Conservation (phyloP, 495 filamentous ascomycete genomes). For the Penicillium daleae region DNA sequence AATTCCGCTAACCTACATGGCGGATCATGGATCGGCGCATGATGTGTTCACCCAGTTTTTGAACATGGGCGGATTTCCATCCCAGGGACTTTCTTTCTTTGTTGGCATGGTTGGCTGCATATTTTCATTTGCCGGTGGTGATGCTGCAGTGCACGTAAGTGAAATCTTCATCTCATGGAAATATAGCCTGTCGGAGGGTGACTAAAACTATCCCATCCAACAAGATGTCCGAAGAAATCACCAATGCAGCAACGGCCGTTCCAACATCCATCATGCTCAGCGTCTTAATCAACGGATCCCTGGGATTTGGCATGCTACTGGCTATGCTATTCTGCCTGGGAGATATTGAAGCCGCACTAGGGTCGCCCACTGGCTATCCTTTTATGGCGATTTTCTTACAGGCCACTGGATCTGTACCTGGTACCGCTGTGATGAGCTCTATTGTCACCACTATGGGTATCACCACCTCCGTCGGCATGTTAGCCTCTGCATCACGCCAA, state of each 20-base stretch:
- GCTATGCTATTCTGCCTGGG: slow-evolving; percentile 53
- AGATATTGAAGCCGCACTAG: slow-evolving; percentile 43
- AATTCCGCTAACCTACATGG: slow-evolving; percentile 51
- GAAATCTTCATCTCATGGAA: background rate
- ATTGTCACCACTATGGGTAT: slow-evolving; percentile 48
- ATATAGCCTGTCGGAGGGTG: no score
- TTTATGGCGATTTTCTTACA: slow-evolving; percentile 57
- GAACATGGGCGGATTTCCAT: slow-evolving; percentile 50
- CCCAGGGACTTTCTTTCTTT: slow-evolving; percentile 48
- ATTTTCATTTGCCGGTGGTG: slow-evolving; percentile 47
- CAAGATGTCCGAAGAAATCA: slow-evolving; percentile 60
- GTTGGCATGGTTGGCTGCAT: slow-evolving; percentile 46
- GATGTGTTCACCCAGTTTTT: slow-evolving; percentile 53
- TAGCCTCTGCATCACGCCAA: slow-evolving; percentile 55
- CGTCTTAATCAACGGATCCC: slow-evolving; percentile 50
- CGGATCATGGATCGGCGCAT: slow-evolving; percentile 41
- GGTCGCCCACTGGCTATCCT: slow-evolving; percentile 45
- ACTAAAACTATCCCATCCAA: background rate
- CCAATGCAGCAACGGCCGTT: slow-evolving; percentile 48
- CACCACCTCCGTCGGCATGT: slow-evolving; percentile 47
- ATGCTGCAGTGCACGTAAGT: slow-evolving; percentile 48
- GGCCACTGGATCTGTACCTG: slow-evolving; percentile 43
- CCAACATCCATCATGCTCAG: slow-evolving; percentile 52
- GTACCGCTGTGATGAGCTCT: slow-evolving; percentile 47
- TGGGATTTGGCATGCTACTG: slow-evolving; percentile 55